Evolutionary conservation across 495 filamentous ascomycete genomes (phyloP), one percentile per base, ranked within the genome.

Genomic region (Trichoderma reesei): DNA sequence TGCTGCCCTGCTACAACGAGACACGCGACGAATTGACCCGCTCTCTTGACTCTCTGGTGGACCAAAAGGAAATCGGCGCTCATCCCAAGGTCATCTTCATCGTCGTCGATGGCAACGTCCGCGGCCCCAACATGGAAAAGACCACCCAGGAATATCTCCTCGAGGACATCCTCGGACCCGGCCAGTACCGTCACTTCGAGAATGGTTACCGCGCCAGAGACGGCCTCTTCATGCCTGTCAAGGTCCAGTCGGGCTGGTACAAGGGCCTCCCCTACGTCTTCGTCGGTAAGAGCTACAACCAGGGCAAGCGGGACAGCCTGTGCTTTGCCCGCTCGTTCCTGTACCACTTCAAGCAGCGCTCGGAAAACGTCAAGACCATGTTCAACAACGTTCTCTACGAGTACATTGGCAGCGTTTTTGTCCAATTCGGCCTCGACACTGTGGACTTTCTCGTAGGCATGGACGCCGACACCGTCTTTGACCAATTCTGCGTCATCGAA

Each of bases 311-410:
- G 69, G 88, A 91, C 75, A 87, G 85, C 73, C 85, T 90, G 73
- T 88, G 90, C 66, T 84, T 91, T 63, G 76, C 88, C 56, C 90
- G 90, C 81, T 88, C 86, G 6, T 90, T 91, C 75, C 74, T 90
- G 67, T 86, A 90, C 70, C 90, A 91, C 71, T 89, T 91, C 71
- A 90, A 73, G 38, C 6, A 62, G 31, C 72, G 72, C 8, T 42
- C 36, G 18, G 63, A 59, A 8, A 67, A 65, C 7, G 65, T 66
- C 0, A 65, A 64, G 42, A 67, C 68, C 46, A 70, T 73, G 14
- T 72, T 71, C 62, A 65, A 62, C 34, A 66, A 65, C 38, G 66
- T 70, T 18, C 68, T 73, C 60, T 72, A 71, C 62, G 59, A 61
- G 59, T 62, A 65, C 14, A 70, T 71, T 65, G 66, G 65, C 16